phyloP scores from a whole-genome alignment of 352 stramenopile genomes.

The Peronospora belbahrii region DNA sequence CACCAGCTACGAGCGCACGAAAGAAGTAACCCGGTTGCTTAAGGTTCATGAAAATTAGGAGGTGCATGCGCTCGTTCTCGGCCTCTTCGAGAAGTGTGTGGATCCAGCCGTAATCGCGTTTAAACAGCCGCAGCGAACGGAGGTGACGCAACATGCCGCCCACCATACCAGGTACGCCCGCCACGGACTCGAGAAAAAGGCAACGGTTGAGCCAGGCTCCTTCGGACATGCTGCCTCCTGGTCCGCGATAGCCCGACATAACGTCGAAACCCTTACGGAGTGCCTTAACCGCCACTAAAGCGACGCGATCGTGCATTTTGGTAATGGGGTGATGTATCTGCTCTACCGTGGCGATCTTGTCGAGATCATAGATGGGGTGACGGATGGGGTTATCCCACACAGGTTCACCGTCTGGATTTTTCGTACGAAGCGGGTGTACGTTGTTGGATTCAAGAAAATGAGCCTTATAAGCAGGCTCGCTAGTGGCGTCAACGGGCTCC shows the following conservation, averaged over 20 bases:
- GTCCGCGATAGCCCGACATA: constrained; percentile 45
- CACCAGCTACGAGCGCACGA: constrained; percentile 69
- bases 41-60: constrained; percentile 87
- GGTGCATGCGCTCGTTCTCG: constrained; percentile 93
- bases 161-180: constrained; percentile 74
- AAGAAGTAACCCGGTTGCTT: constrained; percentile 79
- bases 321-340: constrained; percentile 30
- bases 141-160: constrained; percentile 74
- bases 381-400: constrained; percentile 40
- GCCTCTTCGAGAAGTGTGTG: constrained; percentile 88
- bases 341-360: constrained; percentile 29
- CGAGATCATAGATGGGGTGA: constrained; percentile 35
- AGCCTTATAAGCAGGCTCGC: constrained; percentile 8
- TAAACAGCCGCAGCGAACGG: constrained; percentile 69
- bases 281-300: constrained; percentile 29
- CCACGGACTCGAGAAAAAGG: constrained; percentile 77
- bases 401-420: constrained; percentile 11
- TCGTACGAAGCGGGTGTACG: not conserved
- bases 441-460: constrained; percentile 22
- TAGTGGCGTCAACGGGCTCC: constrained; percentile 12
- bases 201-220: constrained; percentile 54
- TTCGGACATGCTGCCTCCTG: constrained; percentile 52
- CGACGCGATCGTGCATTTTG: constrained; percentile 34
- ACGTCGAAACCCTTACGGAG: constrained; percentile 47
- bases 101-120: constrained; percentile 88